Evolutionary conservation across 371 early-diverging fungal species (phyloP), one percentile per base, ranked within the genome.

Genomic region (Syncephalastrum contaminatum): DNA sequence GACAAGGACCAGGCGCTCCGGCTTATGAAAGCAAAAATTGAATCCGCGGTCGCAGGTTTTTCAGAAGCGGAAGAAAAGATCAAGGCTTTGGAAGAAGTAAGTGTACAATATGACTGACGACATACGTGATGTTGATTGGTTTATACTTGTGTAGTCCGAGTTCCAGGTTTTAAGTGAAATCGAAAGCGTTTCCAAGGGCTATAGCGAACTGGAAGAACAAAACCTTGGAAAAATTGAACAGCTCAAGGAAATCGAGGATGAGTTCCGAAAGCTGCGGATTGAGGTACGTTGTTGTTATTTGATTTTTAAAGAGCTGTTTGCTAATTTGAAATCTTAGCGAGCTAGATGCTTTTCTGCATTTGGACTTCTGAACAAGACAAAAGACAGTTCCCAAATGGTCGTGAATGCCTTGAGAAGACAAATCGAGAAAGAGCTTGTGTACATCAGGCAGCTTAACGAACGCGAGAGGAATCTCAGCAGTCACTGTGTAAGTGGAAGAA

Each of bases 361-460:
- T 58, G 72, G 72, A 15, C 75, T 78, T 50, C 66, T 91, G 43
- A 77, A 83, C 57, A 86, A 89, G 64, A 85, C 89, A 30, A 85
- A 77, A 48, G 89, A 86, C 36, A 30, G 36, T 30, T 48, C 81
- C 88, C 10, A 73, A 80, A 72, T 85, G 56, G 75, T 85, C 53
- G 82, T 81, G 16, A 78, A 83, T 36, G 86, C 90, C 4, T 69
- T 91, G 56, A 85, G 84, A 53, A 73, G 75, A 36, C 91, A 92
- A 68, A 86, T 85, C 21, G 88, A 90, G 52, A 91, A 88, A 75
- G 93, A 92, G 66, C 68, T 91, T 60, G 93, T 89, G 46, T 84
- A 86, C 62, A 89, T 92, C 48, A 80, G 84, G 44, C 81, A 79
- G 41, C 63, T 59, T 30, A 91, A 91, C 56, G 92, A 92, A 52